phyloP scores from a whole-genome alignment of 2,329 filamentous ascomycete species.

The Tolypocladium nubicola region DNA sequence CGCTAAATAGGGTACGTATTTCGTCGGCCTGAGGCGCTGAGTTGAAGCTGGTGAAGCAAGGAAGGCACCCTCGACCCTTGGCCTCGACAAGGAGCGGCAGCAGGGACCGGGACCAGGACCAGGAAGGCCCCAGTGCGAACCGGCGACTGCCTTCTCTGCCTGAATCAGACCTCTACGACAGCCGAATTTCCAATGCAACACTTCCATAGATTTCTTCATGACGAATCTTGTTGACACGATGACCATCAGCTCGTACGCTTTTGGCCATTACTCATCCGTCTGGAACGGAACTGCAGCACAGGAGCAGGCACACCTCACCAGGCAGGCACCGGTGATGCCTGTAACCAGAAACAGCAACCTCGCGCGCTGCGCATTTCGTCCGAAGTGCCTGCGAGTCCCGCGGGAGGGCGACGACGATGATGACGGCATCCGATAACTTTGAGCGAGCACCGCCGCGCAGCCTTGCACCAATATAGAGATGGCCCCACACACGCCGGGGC shows the following conservation, averaged over 20 bases:
- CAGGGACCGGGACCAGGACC: neutral
- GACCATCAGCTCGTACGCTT: neutral
- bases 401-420: neutral
- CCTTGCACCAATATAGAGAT: neutral
- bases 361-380: neutral
- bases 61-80: neutral
- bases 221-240: neutral
- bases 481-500: neutral
- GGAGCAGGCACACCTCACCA: neutral
- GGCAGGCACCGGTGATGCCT: neutral
- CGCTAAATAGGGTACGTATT: neutral
- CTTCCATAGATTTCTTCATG: neutral
- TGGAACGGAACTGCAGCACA: neutral
- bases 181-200: neutral
- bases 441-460: neutral
- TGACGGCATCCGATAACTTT: neutral
- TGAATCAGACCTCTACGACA: neutral
- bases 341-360: neutral
- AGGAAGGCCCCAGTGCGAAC: neutral
- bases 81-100: neutral
- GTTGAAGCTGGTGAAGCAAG: neutral
- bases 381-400: too few relatives aligned
- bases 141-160: neutral
- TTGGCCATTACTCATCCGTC: neutral
- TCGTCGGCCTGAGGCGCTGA: neutral